These are phyloP conservation scores for Venturia asperata DNA, from an alignment of 2,329 filamentous ascomycete genomes.

Conservation along the genomic window DNA sequence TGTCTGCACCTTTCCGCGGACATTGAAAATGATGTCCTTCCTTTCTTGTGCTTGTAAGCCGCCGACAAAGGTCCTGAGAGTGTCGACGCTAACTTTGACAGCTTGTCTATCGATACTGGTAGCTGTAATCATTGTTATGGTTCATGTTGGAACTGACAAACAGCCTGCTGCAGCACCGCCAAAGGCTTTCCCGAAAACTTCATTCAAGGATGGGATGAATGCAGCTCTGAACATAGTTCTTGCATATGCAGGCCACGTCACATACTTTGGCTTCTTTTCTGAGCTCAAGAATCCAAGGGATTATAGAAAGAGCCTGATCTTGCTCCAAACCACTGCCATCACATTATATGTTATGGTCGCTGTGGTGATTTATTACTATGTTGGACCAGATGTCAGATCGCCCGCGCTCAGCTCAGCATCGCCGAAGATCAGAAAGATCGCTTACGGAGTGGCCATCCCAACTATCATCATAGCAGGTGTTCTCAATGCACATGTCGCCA, in stretches of 20 bases:
- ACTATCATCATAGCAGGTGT: constrained; percentile 67
- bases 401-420: constrained; percentile 61
- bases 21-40: constrained; percentile 55
- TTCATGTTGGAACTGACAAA: constrained; percentile 52
- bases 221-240: constrained; percentile 57
- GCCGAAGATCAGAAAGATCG: constrained; percentile 51
- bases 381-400: constrained; percentile 53
- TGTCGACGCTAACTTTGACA: constrained; percentile 27
- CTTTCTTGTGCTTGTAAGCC: constrained; percentile 52
- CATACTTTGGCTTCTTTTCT: constrained; percentile 59
- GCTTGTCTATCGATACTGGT: constrained; percentile 57
- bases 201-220: constrained; percentile 15
- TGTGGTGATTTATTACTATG: constrained; percentile 61
- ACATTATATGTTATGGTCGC: constrained; percentile 59
- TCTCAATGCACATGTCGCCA: constrained; percentile 60
- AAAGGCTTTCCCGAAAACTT: not conserved
- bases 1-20: constrained; percentile 53
- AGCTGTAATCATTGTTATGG: constrained; percentile 60
- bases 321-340: constrained; percentile 54
- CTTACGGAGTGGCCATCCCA: constrained; percentile 61
- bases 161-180: constrained; percentile 27
- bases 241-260: constrained; percentile 61
- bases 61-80: constrained; percentile 29
- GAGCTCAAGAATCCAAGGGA: constrained; percentile 56
- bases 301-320: constrained; percentile 55